Evolutionary conservation across 75 land plant genomes (phyloP), one percentile per base, ranked within the genome.

Genomic region (Sequoiadendron giganteum): DNA sequence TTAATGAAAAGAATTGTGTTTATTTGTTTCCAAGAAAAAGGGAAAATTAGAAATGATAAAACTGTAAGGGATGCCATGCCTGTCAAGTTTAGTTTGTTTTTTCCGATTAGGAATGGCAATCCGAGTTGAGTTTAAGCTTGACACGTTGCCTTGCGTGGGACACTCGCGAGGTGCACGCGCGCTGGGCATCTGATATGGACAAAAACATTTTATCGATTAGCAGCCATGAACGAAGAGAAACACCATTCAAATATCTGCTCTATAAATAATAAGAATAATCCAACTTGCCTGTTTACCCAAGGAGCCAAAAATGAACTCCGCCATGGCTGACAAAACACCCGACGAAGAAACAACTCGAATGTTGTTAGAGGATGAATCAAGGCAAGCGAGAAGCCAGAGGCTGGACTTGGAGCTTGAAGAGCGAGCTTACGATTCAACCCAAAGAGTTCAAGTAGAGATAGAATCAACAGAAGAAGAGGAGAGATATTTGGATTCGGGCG

Each of bases 351-450:
- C 1, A 65, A 25, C 9, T 65, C 10, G 9, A 65, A 0, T 65
- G 7, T 13, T 45, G 84, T 3, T 10, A 5, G 49, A 28, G 84
- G 84, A 82, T 10, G 52, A 82, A 13, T 10, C 48, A 42, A 43
- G 54, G 84, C 19, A 15, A 4, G 13, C 84, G 6, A 47, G 30
- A 25, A 30, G 16, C 28, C 84, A 45, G 84, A 28, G 84, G 84
- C 32, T 82, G 16, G 49, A 82, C 28, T 28, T 9, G 28, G 42
- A 34, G 5, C 77, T 72, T 2, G 88, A 87, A 52, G 90, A 89
- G 85, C 88, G 43, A 21, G 89, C 89, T 14, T 90, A 76, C 84
- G 91, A 90, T 15, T 43, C 70, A 3, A 55, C 28, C 68, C 85
- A 90, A 81, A 88, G 88, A 89, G 80, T 90, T 34, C 65, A 6